Evolutionary conservation across 73 alveolate species (phyloP).

Genomic region (Paramecium sonneborni): DNA sequence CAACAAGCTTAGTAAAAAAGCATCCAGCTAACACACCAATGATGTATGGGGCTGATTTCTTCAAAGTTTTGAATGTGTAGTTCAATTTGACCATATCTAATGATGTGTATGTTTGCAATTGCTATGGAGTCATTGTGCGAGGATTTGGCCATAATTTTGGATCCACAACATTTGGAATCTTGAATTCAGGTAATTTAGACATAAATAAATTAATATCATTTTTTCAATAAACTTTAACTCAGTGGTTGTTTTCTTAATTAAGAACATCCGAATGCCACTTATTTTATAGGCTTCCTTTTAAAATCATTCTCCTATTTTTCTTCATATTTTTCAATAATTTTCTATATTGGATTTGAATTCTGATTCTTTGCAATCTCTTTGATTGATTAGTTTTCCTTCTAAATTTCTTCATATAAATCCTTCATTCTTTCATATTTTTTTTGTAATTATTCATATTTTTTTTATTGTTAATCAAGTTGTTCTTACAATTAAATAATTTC

Average conservation of each 20-base stretch:
- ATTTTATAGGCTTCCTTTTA: neutral
- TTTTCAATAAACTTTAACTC: neutral
- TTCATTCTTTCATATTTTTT: neutral
- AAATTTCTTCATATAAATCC: neutral
- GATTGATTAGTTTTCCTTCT: neutral
- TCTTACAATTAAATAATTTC: neutral
- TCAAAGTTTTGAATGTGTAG: constrained; percentile 1
- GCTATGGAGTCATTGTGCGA: neutral
- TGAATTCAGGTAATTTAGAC: constrained; percentile 20
- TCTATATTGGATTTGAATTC: neutral
- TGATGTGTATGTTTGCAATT: neutral
- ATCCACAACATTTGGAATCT: constrained; percentile 21
- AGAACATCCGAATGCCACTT: neutral
- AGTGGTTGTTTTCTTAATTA: neutral
- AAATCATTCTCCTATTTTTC: neutral
- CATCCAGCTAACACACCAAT: constrained; percentile 31
- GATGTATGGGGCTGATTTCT: constrained; percentile 17
- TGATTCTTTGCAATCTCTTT: neutral
- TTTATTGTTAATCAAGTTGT: neutral
- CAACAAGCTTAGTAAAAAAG: neutral
- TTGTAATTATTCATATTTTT: neutral
- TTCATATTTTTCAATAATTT: neutral
- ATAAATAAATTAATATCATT: neutral
- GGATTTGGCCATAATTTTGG: constrained; percentile 55
- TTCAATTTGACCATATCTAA: constrained; percentile 21